Base-by-base conservation (phyloP, 75 land plant genomes). In the Picea sitchensis region DNA sequence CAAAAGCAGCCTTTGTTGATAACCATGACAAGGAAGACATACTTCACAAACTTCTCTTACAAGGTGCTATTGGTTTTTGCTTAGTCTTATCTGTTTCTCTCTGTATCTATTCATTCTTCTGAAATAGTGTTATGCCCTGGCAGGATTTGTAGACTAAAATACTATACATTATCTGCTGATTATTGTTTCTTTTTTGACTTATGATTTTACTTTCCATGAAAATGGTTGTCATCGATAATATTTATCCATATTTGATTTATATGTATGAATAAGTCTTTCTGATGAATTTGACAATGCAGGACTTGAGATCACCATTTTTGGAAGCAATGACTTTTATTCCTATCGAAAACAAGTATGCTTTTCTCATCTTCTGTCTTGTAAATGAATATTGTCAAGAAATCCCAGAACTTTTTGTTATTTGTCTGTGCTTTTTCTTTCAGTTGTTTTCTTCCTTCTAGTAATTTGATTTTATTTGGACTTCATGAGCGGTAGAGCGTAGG, bases 281-380 rank as follows among this genome's bases (percentile, higher is more conserved):
- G 5, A 26, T 73, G 61, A 7, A 44, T 68, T 77, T 81, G 51
- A 60, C 76, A 23, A 36, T 87, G 83, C 97, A 96, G 98, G 97
- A 61, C 84, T 96, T 26, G 91, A 96, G 63, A 92, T 96, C 73
- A 94, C 93, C 73, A 91, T 96, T 15, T 81, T 94, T 69, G 99
- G 98, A 14, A 84, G 82, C 85, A 96, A 94, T 75, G 92, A 94
- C 63, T 94, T 94, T 73, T 96, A 96, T 72, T 94, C 98, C 18
- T 96, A 89, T 76, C 76, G 98, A 62, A 90, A 87, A 81, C 90
- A 91, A 91, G 99, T 92, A 85, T 5, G 63, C 23, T 59, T 65
- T 51, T 62, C 20, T 80, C 20, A 41, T 21, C 58, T 18, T 69
- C 18, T 23, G n/a, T 59, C 18, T 30, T 17, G 30, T 41, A 31